Evolutionary conservation across 2,329 filamentous ascomycete species (phyloP).

Genomic region (Aureobasidium melanogenum): DNA sequence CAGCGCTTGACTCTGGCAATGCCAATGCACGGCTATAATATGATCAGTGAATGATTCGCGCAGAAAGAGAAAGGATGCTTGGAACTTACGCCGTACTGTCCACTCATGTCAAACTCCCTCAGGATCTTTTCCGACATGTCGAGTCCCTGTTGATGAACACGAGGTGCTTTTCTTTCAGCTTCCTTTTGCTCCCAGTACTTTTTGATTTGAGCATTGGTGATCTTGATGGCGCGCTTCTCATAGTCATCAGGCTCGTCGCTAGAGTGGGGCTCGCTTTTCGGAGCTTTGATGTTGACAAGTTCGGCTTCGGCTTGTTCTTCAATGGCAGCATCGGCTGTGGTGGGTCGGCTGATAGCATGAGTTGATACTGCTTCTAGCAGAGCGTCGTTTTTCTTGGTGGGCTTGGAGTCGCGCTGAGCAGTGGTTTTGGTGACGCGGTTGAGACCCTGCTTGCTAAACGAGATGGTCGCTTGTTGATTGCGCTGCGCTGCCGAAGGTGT

Average conservation of each 20-base stretch:
- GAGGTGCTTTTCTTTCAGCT: constrained; percentile 53
- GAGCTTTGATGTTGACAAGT: constrained; percentile 17
- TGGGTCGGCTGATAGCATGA: constrained; percentile 25
- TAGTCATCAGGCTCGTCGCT: constrained; percentile 25
- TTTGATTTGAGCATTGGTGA: constrained; percentile 61
- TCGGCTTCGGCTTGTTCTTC: constrained; percentile 28
- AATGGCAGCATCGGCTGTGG: constrained; percentile 32
- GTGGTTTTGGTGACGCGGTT: constrained; percentile 51
- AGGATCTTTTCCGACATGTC: constrained; percentile 73
- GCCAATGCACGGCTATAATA: constrained; percentile 73
- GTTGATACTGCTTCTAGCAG: constrained; percentile 21
- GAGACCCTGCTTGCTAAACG: constrained; percentile 45
- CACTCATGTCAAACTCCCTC: constrained; percentile 85
- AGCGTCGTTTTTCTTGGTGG: constrained; percentile 30
- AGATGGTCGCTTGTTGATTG: constrained; percentile 51
- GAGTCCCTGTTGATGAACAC: constrained; percentile 71
- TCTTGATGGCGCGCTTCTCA: constrained; percentile 51
- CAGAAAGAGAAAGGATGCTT: not conserved
- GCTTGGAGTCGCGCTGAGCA: constrained; percentile 26
- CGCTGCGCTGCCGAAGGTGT: constrained; percentile 37
- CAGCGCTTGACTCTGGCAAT: constrained; percentile 74
- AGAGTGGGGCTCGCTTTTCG: constrained; percentile 15
- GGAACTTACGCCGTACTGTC: constrained; percentile 75
- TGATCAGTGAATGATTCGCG: not conserved
- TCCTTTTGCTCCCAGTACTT: constrained; percentile 73